Evolutionary conservation across 1,284 basidiomycete genomes (phyloP), one percentile per base, ranked within the genome.

Genomic region (Puccinia polysora): DNA sequence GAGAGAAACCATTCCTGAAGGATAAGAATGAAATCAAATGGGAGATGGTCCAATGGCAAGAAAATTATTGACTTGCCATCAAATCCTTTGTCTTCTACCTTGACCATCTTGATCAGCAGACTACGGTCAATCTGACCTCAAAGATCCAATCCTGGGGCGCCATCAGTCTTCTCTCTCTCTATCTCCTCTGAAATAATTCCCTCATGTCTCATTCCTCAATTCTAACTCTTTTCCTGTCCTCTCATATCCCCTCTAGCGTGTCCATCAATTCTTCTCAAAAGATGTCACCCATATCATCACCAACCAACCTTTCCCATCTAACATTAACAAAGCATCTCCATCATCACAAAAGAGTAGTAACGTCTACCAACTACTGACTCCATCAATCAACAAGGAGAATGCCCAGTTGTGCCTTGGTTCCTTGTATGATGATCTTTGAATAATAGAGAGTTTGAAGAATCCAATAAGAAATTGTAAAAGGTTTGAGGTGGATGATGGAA

Each of bases 211-310:
- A n/a, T 72, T 58, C 40, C 34, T n/a, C 36, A 8, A 12, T 20
- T 40, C 30, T 12, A 14, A 63, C 50, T 74, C 47, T 43, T 56
- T 4, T 55, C 68, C 74, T 32, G 62, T 45, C 74, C 68, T 59
- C 62, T 47, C 65, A 55, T 40, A n/a, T n/a, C 23, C 64, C 43
- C 20, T 69, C 40, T 76, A 92, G 90, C 83, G 82, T 55, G 84
- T 91, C 74, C 89, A 92, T 74, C 86, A 88, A 76, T 94, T 94
- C 83, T 93, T 94, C 81, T 90, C 88, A 23, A 87, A 84, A 69
- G 84, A 87, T 56, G 86, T 93, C 52, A 91, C 91, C 0, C 93
- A 97, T 80, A 84, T 96, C 75, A 87, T 97, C 77, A 89, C 88
- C 76, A 83, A 88, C 80, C 82, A 84, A 74, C 76, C 84, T 64